These are phyloP conservation scores for Cordyceps cicadae DNA, from an alignment of 2,329 filamentous ascomycete genomes.

Conservation along the genomic window DNA sequence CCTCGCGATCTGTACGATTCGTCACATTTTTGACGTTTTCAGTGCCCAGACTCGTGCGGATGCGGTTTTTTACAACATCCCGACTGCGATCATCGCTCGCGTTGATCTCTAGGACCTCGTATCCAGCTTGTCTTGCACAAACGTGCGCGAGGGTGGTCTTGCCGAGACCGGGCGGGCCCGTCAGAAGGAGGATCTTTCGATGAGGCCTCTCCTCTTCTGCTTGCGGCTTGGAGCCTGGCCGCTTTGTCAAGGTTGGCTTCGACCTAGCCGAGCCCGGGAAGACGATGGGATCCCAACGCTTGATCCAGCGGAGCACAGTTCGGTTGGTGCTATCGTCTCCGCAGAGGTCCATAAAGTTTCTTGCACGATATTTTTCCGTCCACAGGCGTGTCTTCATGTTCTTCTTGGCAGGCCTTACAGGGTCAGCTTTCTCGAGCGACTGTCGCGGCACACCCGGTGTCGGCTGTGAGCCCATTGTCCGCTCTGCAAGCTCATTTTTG, in stretches of 20 bases:
- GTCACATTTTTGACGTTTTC: slow-evolving; percentile 80
- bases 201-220: slow-evolving; percentile 66
- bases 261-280: slow-evolving; percentile 67
- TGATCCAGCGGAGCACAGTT: slow-evolving; percentile 84
- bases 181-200: slow-evolving; percentile 80
- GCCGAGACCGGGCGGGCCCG: slow-evolving; percentile 84
- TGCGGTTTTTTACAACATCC: slow-evolving; percentile 83
- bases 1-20: slow-evolving; percentile 48
- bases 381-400: slow-evolving; percentile 58
- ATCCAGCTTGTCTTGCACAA: slow-evolving; percentile 88
- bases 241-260: slow-evolving; percentile 37
- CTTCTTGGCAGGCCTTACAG: slow-evolving; percentile 25
- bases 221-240: slow-evolving; percentile 34
- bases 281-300: slow-evolving; percentile 86
- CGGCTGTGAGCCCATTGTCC: slow-evolving; percentile 15
- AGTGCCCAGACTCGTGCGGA: slow-evolving; percentile 84
- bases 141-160: slow-evolving; percentile 97
- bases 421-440: slow-evolving; percentile 32
- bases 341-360: slow-evolving; percentile 84
- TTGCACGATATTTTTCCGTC: slow-evolving; percentile 95
- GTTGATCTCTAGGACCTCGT: slow-evolving; percentile 95
- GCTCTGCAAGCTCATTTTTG: slow-evolving; percentile 45
- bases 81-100: slow-evolving; percentile 90
- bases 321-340: slow-evolving; percentile 93
- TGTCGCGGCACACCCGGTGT: slow-evolving; percentile 27